phyloP scores from a whole-genome alignment of 495 filamentous ascomycete species.

The Aspergillus coremiiformis region DNA sequence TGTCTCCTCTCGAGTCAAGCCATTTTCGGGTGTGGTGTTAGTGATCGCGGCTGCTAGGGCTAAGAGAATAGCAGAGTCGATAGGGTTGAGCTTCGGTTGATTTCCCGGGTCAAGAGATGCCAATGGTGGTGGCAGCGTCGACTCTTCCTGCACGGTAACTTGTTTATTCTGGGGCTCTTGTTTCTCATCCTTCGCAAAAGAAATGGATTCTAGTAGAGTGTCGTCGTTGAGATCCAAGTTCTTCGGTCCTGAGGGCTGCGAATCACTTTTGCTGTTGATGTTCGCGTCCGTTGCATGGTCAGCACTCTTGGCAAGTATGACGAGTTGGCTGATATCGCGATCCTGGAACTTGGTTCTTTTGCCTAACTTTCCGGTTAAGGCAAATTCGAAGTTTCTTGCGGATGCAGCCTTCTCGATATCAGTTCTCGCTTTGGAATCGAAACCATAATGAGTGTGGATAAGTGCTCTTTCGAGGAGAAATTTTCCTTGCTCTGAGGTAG shows the following conservation, averaged over 20 bases:
- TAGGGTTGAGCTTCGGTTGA: conserved; percentile 73
- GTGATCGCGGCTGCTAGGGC: conserved; percentile 78
- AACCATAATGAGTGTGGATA: conserved; percentile 77
- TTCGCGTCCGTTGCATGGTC: conserved; percentile 16
- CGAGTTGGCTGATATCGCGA: conserved; percentile 79
- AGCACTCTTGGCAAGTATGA: conserved; percentile 78
- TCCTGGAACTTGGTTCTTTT: conserved; percentile 93
- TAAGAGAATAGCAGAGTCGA: conserved; percentile 81
- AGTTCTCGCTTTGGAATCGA: conserved; percentile 65
- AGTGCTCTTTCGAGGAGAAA: conserved; percentile 76
- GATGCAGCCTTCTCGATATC: conserved; percentile 60
- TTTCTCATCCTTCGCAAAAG: conserved; percentile 57
- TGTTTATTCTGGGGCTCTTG: conserved; percentile 26
- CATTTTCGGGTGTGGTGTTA: conserved; percentile 75
- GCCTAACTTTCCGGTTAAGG: conserved; percentile 75
- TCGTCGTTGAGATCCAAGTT: conserved; percentile 81
- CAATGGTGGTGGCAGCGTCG: conserved; percentile 51
- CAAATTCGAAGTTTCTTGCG: conserved; percentile 66
- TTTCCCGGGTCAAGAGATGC: conserved; percentile 60
- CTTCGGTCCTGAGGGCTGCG: conserved; percentile 43
- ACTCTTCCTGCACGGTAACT: conserved; percentile 40
- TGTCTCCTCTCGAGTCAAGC: conserved; percentile 85
- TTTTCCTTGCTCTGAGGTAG: conserved; percentile 43
- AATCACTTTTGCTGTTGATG: not conserved
- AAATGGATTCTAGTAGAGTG: conserved; percentile 80